phyloP scores from a whole-genome alignment of 192 early-diverging fungal species.

The Coemansia sp. region DNA sequence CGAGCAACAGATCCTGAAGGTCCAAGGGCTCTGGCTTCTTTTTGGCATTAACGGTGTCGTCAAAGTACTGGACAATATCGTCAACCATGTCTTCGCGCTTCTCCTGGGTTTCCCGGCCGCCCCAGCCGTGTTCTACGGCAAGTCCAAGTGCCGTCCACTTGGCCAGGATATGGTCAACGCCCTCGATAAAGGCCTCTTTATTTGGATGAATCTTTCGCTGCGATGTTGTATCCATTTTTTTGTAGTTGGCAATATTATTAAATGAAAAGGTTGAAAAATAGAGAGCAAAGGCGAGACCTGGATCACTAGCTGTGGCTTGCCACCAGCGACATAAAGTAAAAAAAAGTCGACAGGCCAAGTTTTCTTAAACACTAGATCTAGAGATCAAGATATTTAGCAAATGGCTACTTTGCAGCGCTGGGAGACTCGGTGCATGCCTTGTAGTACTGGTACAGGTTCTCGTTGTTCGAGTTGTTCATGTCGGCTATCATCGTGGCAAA shows the following conservation, averaged over 20 bases:
- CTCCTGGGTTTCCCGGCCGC: constrained; percentile 65
- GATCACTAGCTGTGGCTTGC: not conserved
- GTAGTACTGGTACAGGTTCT: constrained; percentile 15
- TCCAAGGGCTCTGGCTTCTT: constrained; percentile 42
- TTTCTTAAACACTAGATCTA: not conserved
- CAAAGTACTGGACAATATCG: constrained; percentile 68
- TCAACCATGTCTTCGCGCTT: constrained; percentile 73
- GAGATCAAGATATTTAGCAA: not conserved
- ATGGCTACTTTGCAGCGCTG: not conserved
- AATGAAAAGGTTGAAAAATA: not conserved
- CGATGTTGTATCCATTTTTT: constrained; percentile 9
- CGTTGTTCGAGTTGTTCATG: constrained; percentile 8
- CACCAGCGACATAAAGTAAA: not conserved
- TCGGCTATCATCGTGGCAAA: constrained; percentile 15
- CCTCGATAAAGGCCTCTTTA: constrained; percentile 60
- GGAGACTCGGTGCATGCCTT: constrained; percentile 5
- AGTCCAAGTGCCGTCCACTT: constrained; percentile 75
- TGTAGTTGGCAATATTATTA: not conserved
- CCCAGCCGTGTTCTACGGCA: constrained; percentile 75
- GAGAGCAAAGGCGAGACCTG: not conserved
- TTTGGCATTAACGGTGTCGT: constrained; percentile 33
- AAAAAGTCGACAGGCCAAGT: not conserved
- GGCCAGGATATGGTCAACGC: constrained; percentile 64
- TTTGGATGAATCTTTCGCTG: constrained; percentile 40
- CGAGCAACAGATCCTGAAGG: constrained; percentile 39